Evolutionary conservation across 108 stramenopile genomes (phyloP), one percentile per base, ranked within the genome.

Genomic region (Conticribra guillardii): DNA sequence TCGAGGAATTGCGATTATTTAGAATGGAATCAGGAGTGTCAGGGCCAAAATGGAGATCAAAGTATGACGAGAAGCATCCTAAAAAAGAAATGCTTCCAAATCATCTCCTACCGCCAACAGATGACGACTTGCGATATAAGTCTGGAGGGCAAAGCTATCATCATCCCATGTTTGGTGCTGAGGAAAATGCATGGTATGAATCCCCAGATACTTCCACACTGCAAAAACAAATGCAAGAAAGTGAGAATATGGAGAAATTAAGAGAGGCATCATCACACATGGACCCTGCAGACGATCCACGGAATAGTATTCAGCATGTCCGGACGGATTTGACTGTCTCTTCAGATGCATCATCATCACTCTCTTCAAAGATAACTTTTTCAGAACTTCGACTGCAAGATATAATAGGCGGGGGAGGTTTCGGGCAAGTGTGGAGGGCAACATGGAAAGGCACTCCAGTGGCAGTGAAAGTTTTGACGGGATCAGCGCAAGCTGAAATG

Each of bases 361-460:
- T 88, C 22, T 82, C 82, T 9, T 76, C 78, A 28, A 80, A 81
- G 23, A 90, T 96, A 56, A 28, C 85, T 8, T 93, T 89, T 64
- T 60, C 81, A 1, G 92, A 94, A 55, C 49, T 96, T 21, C 79
- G 86, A 30, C 41, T 96, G 17, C 60, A 77, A 21, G 81, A 87
- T 51, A 78, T 93, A 11, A 95, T 96, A 74, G 96, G 96, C 34
- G 96, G 96, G 8, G 96, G 96, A 30, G 93, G 93, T 0, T 96
- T 96, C 80, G 93, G 93, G 37, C 89, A 93, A 77, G 93, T 96
- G 17, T 94, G 93, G 91, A 67, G 64, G 32, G 96, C 92, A 1
- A 83, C 67, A 33, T 96, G 89, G 91, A 75, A 84, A 59, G 87
- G 89, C 18, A 96, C 95, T 17, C 95, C 95, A 18, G 95, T 96